These are phyloP conservation scores for Pogostemon cablin DNA, from an alignment of 257 asterid species.

Conservation along the genomic window DNA sequence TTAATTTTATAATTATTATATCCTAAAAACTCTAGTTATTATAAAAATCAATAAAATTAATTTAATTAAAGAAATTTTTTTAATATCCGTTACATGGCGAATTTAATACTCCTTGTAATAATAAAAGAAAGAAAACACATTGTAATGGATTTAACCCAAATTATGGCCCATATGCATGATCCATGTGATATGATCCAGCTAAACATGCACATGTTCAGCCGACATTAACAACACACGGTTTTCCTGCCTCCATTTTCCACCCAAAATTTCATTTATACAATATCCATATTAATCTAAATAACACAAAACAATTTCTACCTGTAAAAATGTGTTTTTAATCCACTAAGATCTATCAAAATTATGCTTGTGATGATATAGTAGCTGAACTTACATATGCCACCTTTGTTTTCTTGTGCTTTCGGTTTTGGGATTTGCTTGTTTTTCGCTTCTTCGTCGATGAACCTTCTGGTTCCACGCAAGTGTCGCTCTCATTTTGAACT, in stretches of 20 bases:
- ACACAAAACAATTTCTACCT: background rate
- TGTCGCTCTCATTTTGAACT: slow-evolving; percentile 29
- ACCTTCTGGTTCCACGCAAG: slow-evolving; percentile 31
- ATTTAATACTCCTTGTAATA: too few relatives aligned
- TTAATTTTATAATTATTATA: too few relatives aligned
- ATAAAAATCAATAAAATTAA: too few relatives aligned
- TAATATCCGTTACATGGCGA: too few relatives aligned
- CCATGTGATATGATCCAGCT: background rate
- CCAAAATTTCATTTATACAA: background rate
- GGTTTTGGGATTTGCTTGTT: slow-evolving; percentile 51
- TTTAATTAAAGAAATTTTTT: too few relatives aligned
- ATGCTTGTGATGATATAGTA: slow-evolving; percentile 44
- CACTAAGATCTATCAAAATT: background rate
- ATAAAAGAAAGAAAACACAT: too few relatives aligned
- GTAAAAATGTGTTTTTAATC: slow-evolving; percentile 18
- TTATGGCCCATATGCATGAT: background rate
- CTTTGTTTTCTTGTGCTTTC: slow-evolving; percentile 59
- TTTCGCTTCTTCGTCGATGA: slow-evolving; percentile 58
- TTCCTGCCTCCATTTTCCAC: background rate
- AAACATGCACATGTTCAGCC: background rate
- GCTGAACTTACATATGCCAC: slow-evolving; percentile 41
- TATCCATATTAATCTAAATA: background rate
- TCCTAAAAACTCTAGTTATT: too few relatives aligned
- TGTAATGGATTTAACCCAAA: too few relatives aligned
- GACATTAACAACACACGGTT: background rate